Conservation (phyloP, 1,139 yeast genomes). For the Taphrina betulina region DNA sequence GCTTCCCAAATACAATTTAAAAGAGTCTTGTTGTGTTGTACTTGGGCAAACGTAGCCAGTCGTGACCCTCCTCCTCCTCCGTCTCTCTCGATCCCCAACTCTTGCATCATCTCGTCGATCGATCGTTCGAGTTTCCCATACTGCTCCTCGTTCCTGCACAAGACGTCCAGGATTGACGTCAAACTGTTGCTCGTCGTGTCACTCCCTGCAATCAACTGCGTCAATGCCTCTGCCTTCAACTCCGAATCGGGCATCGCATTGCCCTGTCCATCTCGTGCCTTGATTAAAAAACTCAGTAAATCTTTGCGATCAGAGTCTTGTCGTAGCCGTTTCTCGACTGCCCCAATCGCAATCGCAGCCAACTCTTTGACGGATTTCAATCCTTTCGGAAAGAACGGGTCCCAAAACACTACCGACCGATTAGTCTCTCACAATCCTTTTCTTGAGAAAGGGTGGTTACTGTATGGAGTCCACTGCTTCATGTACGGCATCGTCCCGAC, state of each 20-base stretch:
- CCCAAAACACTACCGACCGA: too few species aligned
- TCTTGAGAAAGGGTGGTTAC: too few species aligned
- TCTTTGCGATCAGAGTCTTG: slow-evolving; percentile 5
- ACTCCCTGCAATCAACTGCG: slow-evolving; percentile 31
- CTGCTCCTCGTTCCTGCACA: slow-evolving; percentile 21
- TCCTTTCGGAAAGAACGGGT: slow-evolving; percentile 27
- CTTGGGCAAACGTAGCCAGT: slow-evolving; percentile 20
- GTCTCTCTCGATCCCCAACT: slow-evolving; percentile 11
- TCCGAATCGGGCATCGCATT: slow-evolving; percentile 28
- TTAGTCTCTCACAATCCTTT: too few species aligned
- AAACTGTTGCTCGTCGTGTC: slow-evolving; percentile 29
- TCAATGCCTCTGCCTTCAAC: slow-evolving; percentile 30
- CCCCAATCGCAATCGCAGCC: slow-evolving; percentile 25
- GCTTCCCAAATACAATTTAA: slow-evolving; percentile 17
- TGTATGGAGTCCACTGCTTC: slow-evolving; percentile 23
- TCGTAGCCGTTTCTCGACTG: slow-evolving; percentile 19
- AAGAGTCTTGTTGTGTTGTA: slow-evolving; percentile 19
- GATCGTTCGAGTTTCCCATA: slow-evolving; percentile 1
- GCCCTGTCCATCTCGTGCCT: slow-evolving; percentile 29
- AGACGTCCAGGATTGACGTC: slow-evolving; percentile 23
- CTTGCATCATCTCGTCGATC: slow-evolving; percentile 20
- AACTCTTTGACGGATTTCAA: slow-evolving; percentile 16
- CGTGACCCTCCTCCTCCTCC: background rate
- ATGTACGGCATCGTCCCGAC: slow-evolving; percentile 28
- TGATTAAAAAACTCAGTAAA: slow-evolving; percentile 15